Evolutionary conservation across 441 rosid genomes (phyloP), one percentile per base, ranked within the genome.

Genomic region (Gossypium trilobum): DNA sequence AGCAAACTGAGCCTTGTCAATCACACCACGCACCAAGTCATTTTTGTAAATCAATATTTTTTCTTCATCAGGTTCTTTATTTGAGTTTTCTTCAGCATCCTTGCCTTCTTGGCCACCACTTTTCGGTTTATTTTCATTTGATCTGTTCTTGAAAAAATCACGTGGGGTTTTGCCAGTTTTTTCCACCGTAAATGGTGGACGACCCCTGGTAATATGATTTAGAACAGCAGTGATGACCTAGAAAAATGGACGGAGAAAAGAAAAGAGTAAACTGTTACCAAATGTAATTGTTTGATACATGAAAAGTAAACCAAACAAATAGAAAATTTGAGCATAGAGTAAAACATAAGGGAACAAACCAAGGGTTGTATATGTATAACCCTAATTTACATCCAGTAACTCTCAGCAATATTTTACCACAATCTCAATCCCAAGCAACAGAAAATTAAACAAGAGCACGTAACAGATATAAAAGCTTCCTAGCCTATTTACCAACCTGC

Each of bases 1-100:
- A 57, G 96, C 97, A 87, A 95, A 95, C 79, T 95, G 99, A 77
- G 95, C 97, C 85, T 95, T 95, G 84, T 95, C 99, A 56, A 95
- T 93, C 81, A 95, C 97, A 62, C 99, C 99, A 60, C 89, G 85
- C 64, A 95, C 88, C 75, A 95, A 78, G 69, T 87, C 83, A 76
- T 93, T 95, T 74, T 77, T 88, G 36, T 81, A 84, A 46, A 95
- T 86, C 56, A 87, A 78, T 80, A 95, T 77, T 64, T 84, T 88
- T 74, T 95, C 92, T 81, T 91, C 98, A 61, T 81, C 89, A 39
- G 82, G 87, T 71, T 81, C 82, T 74, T 51, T 75, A 73, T 77
- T 69, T 61, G 80, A 70, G 68, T 73, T 42, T 62, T 9, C 71
- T 65, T 55, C 22, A 31, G 25, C 44, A 58, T 59, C 60, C 20